phyloP scores from a whole-genome alignment of 306 rosid species.

The Sechiopsis laciniata region DNA sequence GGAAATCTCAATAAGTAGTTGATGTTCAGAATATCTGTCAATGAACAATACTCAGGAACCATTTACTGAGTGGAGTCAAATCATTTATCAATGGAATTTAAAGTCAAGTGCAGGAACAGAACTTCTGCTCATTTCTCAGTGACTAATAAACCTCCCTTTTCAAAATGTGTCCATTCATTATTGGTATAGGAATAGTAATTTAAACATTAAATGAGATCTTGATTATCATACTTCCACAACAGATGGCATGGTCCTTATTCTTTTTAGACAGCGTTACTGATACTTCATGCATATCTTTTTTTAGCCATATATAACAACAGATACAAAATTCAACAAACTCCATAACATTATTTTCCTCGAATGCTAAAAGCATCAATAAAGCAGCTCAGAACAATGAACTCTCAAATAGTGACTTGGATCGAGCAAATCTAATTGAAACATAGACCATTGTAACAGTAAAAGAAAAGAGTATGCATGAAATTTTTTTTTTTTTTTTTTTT shows the following conservation, averaged over 20 bases:
- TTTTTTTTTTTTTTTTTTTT: no score
- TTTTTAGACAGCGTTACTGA: background rate
- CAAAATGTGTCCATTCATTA: background rate
- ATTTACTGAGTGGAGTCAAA: background rate
- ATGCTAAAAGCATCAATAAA: no score
- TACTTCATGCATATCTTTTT: background rate
- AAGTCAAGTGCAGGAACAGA: background rate
- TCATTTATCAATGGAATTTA: background rate
- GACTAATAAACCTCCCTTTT: background rate
- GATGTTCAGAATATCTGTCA: background rate
- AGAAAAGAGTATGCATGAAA: no score
- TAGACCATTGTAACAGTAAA: no score
- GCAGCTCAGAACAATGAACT: no score
- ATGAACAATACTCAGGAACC: conserved; percentile 1
- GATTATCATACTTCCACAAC: background rate
- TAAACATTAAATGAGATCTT: background rate
- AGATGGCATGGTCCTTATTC: no score
- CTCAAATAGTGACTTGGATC: no score
- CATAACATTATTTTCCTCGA: no score
- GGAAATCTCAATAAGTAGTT: background rate
- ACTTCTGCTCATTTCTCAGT: background rate
- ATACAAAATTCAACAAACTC: no score
- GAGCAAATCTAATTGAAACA: no score
- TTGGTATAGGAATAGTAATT: background rate
- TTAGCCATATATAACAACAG: no score